Evolutionary conservation across 306 rosid species (phyloP).

Genomic region (Carpinus viminea): DNA sequence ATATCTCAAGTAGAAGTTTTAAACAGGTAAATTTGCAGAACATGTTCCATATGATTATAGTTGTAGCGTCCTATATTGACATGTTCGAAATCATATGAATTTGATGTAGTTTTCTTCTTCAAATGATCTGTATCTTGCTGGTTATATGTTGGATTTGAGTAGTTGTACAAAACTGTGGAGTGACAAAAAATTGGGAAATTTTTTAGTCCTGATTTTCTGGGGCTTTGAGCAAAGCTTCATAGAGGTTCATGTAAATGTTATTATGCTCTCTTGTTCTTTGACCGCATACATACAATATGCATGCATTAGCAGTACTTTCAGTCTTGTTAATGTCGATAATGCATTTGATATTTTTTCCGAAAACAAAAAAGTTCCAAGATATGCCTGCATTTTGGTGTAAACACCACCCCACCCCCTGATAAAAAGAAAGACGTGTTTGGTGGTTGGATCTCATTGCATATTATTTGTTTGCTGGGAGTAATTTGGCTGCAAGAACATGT

Average conservation of each 20-base stretch:
- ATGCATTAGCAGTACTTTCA: background rate
- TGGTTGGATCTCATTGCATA: background rate
- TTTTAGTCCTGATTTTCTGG: slow-evolving; percentile 6
- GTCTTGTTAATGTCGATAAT: slow-evolving; percentile 4
- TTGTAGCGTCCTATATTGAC: slow-evolving; percentile 1
- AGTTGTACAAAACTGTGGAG: slow-evolving; percentile 14
- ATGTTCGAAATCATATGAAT: background rate
- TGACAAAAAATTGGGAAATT: slow-evolving; percentile 6
- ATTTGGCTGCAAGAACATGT: slow-evolving; percentile 1
- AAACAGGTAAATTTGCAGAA: slow-evolving; percentile 36
- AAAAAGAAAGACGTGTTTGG: background rate
- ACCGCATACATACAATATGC: background rate
- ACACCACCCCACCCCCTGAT: background rate
- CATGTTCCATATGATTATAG: slow-evolving; percentile 13
- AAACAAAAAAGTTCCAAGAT: background rate
- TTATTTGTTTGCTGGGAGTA: background rate
- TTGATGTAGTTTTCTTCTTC: slow-evolving; percentile 15
- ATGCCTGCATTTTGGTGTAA: background rate
- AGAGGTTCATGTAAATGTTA: background rate
- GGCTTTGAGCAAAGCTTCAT: background rate
- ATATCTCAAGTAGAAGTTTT: slow-evolving; percentile 23
- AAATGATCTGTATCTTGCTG: slow-evolving; percentile 7
- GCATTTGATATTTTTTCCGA: background rate
- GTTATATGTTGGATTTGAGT: slow-evolving; percentile 21
- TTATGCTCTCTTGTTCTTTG: background rate